Base-by-base conservation (phyloP, 495 filamentous ascomycete genomes). In the Penicillium tannophilum region DNA sequence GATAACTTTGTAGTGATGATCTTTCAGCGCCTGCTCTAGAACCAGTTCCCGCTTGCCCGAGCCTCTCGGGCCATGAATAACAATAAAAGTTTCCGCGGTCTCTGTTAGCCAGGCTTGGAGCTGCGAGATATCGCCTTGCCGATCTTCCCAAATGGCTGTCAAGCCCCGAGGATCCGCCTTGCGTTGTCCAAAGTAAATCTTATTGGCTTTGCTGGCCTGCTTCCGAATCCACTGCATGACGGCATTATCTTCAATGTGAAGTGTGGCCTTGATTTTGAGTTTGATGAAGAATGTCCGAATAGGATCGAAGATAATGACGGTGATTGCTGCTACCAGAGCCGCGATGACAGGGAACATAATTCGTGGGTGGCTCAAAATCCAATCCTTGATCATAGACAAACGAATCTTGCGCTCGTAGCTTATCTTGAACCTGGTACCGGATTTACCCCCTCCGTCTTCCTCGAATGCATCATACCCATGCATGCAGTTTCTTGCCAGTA, bases 261-360 rank as follows among this genome's bases (percentile, higher is more conserved):
- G 87, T 0, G 84, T 79, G n/a, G 84, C 80, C 49, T 90, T 91
- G 52, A 98, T 85, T 65, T 96, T 92, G 26, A 87, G 81, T 63
- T 90, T 88, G 73, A 98, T 86, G 73, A 96, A 97, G 67, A 92
- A 96, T 2, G 92, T 93, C 28, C 94, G 85, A 47, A 92, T 86
- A 31, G 94, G 94, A 64, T 98, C 94, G 65, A 98, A 98, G 1
- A 98, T 76, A 16, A 89, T 86, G n/a, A 96, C 89, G 1, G 93
- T 93, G 52, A 96, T 80, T n/a, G 86, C 83, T 0, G 92, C 91
- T 31, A 96, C 58, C 16, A 97, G 63, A 9, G 91, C 93, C 9
- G 90, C 91, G 6, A 97, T 30, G 0, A 86, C 68, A 6, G 95
- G 93, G 49, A 98, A 89, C 36, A 95, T 89, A 30, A 97, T 88